Evolutionary conservation across 345 rosid species (phyloP).

Genomic region (Dimocarpus longan): DNA sequence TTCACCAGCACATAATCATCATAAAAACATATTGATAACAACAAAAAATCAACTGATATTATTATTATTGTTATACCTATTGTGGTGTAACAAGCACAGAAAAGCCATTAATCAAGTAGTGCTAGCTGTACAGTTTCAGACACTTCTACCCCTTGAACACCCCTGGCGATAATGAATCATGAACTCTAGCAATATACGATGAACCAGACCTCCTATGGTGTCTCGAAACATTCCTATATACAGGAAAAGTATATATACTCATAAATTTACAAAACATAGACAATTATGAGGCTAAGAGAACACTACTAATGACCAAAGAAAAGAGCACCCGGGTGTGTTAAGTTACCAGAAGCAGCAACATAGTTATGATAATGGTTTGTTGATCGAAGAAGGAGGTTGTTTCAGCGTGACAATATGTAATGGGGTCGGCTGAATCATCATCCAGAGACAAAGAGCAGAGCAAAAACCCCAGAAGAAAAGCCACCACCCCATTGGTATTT

Average conservation of each 20-base stretch:
- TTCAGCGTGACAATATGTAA: slow-evolving; percentile 66
- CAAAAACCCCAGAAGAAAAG: slow-evolving; percentile 42
- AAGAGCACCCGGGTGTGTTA: slow-evolving; percentile 49
- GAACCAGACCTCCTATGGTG: slow-evolving; percentile 45
- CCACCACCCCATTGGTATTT: slow-evolving; percentile 19
- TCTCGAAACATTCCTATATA: slow-evolving; percentile 53
- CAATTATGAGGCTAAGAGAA: background rate
- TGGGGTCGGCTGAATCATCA: slow-evolving; percentile 39
- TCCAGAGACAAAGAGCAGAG: slow-evolving; percentile 35
- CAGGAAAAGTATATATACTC: slow-evolving; percentile 6
- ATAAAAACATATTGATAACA: slow-evolving; percentile 21
- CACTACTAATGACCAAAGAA: background rate
- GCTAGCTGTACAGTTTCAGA: slow-evolving; percentile 92
- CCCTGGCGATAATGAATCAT: slow-evolving; percentile 72
- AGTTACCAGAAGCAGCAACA: slow-evolving; percentile 34
- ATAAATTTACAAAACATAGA: background rate
- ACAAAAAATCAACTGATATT: slow-evolving; percentile 13
- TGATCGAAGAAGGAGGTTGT: slow-evolving; percentile 59
- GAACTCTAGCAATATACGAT: slow-evolving; percentile 68
- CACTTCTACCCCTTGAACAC: slow-evolving; percentile 74
- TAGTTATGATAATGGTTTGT: slow-evolving; percentile 25
- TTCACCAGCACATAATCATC: slow-evolving; percentile 32
- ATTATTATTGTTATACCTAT: slow-evolving; percentile 57
- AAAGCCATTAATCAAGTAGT: slow-evolving; percentile 91
- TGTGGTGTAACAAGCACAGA: slow-evolving; percentile 79